Evolutionary conservation across 129 eudicot species (phyloP).

Genomic region (Flaveria bidentis): DNA sequence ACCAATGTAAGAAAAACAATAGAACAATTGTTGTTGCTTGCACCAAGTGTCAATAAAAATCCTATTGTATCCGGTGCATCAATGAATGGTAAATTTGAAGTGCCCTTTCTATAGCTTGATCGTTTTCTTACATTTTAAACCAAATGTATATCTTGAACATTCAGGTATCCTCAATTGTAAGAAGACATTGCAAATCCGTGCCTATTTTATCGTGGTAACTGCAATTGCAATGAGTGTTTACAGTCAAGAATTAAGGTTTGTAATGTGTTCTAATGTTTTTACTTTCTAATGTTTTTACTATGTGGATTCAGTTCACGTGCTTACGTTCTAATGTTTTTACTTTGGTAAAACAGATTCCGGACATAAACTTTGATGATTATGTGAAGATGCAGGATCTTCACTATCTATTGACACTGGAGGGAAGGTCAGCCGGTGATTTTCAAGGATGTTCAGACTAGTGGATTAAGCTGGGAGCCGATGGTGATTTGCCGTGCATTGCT

Average conservation of each 20-base stretch:
- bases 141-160: no score
- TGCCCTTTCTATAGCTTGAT: not conserved
- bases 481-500: conserved; percentile 32
- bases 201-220: conserved; percentile 7
- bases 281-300: not conserved
- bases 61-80: conserved; percentile 15
- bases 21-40: conserved; percentile 3
- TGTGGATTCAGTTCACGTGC: not conserved
- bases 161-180: no score
- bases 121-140: conserved; percentile 11
- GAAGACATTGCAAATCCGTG: not conserved
- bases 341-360: no score
- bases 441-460: conserved; percentile 19
- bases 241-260: conserved; percentile 9
- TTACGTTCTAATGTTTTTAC: no score
- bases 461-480: conserved; percentile 35
- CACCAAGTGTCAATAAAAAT: conserved; percentile 19
- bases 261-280: not conserved
- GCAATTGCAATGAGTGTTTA: conserved; percentile 25
- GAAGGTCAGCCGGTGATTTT: conserved; percentile 28
- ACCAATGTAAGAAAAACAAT: conserved; percentile 19
- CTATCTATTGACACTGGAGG: conserved; percentile 20
- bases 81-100: not conserved
- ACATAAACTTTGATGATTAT: no score
- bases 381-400: no score